Base-by-base conservation (phyloP, 139 green algal genomes). In the Volvox africanus region DNA sequence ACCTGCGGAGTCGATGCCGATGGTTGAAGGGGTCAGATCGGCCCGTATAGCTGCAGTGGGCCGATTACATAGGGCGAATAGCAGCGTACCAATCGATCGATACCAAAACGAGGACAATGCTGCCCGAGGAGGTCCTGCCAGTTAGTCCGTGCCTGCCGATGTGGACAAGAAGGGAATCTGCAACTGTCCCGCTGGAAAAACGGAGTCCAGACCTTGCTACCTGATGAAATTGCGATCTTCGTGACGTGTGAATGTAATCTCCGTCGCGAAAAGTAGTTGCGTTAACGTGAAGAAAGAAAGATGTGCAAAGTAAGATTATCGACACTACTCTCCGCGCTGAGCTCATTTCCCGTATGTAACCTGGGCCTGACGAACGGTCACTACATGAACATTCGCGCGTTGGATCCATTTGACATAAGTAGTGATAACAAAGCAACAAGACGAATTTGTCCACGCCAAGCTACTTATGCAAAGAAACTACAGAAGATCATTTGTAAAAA, bases 51-150 rank as follows among this genome's bases (percentile, higher is more conserved):
- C 78, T 68, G 61, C 78, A 17, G 30, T 32, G 18, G 12, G 18
- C 32, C 78, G 36, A 84, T 2, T 1, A 33, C 37, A 24, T 16
- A 67, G 2, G 36, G 78, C 36, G 12, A 16, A 61, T 28, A 18
- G 17, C 36, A 69, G 24, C 83, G 28, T 33, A 93, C 91, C 91
- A 93, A 50, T 11, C 80, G 77, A 36, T 95, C 87, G 1, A 89
- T 35, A 19, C 90, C 91, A 32, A 94, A 95, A 3, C 93, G 75
- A 2, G 93, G 93, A 61, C 93, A 94, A 55, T 93, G 88, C 21
- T 92, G 89, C 1, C 93, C 93, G 12, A 93, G 61, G 26, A 95
- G 55, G 55, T 95, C 93, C 44, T 95, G 93, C 93, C 93, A 95
- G 77, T 94, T 83, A 36, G 93, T 95, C 3, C 91, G 87, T 30